Percentiles rank a stretch among this genome's conserved stretches.
Conservation (phyloP, 768 basidiomycete species). For the Tricholoma terreum region DNA sequence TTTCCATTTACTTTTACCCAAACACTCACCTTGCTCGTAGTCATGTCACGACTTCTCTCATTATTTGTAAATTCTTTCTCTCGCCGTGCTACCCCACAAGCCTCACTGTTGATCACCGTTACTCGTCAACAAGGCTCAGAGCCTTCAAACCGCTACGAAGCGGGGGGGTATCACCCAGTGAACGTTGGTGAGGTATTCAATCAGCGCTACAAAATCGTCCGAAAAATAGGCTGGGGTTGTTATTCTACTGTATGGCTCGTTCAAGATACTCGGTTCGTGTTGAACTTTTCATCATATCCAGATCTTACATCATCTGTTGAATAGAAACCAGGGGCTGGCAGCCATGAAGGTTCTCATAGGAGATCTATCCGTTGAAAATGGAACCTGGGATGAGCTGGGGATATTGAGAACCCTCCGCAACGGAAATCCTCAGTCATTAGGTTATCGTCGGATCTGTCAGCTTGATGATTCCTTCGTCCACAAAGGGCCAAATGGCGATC, state of each 20-base stretch:
- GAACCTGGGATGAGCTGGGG: background rate
- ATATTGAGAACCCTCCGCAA: conserved; percentile 18
- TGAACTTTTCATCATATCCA: background rate
- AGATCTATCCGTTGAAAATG: conserved; percentile 35
- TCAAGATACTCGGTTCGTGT: conserved; percentile 16
- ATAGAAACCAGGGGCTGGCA: conserved; percentile 37
- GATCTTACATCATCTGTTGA: background rate
- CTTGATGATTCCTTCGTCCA: conserved; percentile 76
- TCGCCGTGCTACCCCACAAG: too few relatives aligned
- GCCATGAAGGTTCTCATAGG: conserved; percentile 54
- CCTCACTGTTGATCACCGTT: too few relatives aligned
- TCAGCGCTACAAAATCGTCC: conserved; percentile 46
- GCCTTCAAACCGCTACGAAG: conserved; percentile 24
- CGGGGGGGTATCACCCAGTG: conserved; percentile 35
- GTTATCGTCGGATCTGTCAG: conserved; percentile 28
- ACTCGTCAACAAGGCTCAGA: too few relatives aligned
- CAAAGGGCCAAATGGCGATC: conserved; percentile 74
- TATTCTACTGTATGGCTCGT: conserved; percentile 48
- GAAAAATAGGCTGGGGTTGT: conserved; percentile 54
- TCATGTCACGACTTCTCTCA: too few relatives aligned
- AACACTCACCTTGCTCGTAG: too few relatives aligned
- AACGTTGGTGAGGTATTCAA: conserved; percentile 39
- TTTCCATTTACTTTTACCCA: too few relatives aligned
- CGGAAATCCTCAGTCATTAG: conserved; percentile 45
- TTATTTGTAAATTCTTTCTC: too few relatives aligned